Base-by-base conservation (phyloP, 495 filamentous ascomycete species). In the Elaphomyces granulatus region DNA sequence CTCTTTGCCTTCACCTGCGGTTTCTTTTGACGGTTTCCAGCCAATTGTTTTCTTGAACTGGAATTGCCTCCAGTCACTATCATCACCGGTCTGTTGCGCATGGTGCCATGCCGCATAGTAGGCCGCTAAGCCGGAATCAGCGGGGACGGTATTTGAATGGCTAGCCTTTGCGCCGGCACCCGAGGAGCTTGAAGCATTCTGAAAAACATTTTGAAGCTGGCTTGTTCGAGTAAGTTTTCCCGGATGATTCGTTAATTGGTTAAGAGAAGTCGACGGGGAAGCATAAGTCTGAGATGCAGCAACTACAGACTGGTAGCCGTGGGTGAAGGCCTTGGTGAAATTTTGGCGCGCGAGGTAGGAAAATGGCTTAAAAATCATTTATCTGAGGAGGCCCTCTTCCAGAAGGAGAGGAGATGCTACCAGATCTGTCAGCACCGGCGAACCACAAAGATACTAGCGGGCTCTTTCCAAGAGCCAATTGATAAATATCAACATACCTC, bases 281-380 rank as follows among this genome's bases (percentile, higher is more conserved):
- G 86, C 75, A 68, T 86, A 82, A n/a, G 80, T 78, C 53, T 95
- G 87, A 36, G 86, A 84, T 41, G 84, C 87, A 46, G 90, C 90
- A 64, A 98, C 78, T 47, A 88, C 92, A 59, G 95, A 88, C 59
- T 86, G 84, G 71, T 93, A 95, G 63, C 87, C 88, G 74, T 94
- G 85, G 56, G 85, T 87, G 60, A 96, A 80, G 59, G 85, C 81
- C 72, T 96, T 96, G 49, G 82, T 74, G 56, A 94, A 80, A 77
- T 83, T 88, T 68, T 87, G 84, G 64, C 92, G 90, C 75, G 92
- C 84, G 73, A 96, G 79, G 64, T 86, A 83, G 68, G 87, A 74
- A 49, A 81, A 77, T 51, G 73, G 70, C 56, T 83, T 83, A 61
- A 83, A 80, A 52, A 83, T 78, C 80, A 85, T 85, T 82, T 78